Evolutionary conservation across 2,329 filamentous ascomycete species (phyloP), one percentile per base, ranked within the genome.

Genomic region (Hymenoscyphus fraxineus): DNA sequence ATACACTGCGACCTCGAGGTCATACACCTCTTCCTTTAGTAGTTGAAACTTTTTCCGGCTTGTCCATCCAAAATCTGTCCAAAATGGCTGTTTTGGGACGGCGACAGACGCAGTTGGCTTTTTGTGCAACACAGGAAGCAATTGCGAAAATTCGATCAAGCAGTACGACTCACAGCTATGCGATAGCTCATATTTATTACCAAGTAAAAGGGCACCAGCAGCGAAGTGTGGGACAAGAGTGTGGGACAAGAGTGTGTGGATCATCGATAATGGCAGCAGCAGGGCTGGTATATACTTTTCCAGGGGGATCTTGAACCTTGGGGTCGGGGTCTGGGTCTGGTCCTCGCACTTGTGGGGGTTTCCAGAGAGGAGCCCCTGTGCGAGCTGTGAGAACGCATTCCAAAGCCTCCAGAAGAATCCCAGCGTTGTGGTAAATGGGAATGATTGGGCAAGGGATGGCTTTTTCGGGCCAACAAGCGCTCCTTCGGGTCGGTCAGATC

Each of bases 261-360:
- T 51, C 44, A 51, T 51, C 19, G 44, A 51, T 22, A 51, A 51
- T 51, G 35, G 44, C 44, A 59, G 57, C 19, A 59, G 57, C 31
- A 59, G 57, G 19, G 57, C 32, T 54, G 44, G 44, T 27, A 27
- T 51, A 51, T 51, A 51, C 44, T 51, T 51, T 22, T 10, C 44
- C 44, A 51, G 44, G 44, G 44, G 19, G n/a, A 16, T 44, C 6
- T 44, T 44, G 2, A n/a, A 47, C 5, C n/a, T 9, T 19, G 15
- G 44, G n/a, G n/a, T 19, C 10, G 6, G n/a, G n/a, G 44, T n/a
- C 41, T 7, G 41, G 15, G 41, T 44, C 41, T 12, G 39, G 39
- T 44, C 40, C 15, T 51, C 39, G 41, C 6, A n/a, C 44, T 19
- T 47, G 44, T 47, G 44, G 44, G 44, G 44, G 44, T 9, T 19